These are phyloP conservation scores for Solanum corneliomulleri DNA, from an alignment of 257 asterid species.

Conservation along the genomic window DNA sequence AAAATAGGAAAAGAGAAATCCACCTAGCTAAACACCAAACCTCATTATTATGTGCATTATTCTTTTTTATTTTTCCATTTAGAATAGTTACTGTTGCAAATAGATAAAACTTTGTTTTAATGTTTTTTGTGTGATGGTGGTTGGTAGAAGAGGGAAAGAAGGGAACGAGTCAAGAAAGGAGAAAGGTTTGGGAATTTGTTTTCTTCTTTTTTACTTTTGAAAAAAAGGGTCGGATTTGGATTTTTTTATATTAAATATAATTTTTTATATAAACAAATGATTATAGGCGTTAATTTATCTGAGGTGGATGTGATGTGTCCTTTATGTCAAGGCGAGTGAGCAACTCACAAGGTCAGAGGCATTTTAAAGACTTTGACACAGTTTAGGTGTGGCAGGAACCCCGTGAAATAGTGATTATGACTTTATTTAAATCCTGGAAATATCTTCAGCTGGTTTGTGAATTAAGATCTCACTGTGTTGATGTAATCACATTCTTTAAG, in stretches of 20 bases:
- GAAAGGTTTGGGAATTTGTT: not conserved
- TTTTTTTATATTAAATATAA: not conserved
- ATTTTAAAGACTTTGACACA: not conserved
- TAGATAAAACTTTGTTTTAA: not conserved
- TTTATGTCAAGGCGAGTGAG: not conserved
- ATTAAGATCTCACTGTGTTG: not conserved
- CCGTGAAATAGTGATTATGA: not conserved
- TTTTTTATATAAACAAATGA: not conserved
- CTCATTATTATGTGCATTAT: not conserved
- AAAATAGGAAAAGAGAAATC: not conserved
- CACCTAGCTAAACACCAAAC: not conserved
- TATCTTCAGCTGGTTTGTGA: not conserved
- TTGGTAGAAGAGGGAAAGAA: not conserved
- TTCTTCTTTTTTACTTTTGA: too few relatives aligned
- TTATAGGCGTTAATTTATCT: not conserved
- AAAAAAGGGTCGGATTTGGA: not conserved
- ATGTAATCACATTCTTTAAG: not conserved
- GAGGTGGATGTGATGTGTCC: not conserved
- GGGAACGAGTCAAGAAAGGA: not conserved
- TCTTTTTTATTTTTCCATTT: not conserved
- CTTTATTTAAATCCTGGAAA: not conserved
- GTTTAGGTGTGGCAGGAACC: not conserved
- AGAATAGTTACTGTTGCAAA: not conserved
- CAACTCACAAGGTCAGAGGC: not conserved
- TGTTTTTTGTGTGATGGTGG: not conserved